phyloP scores from a whole-genome alignment of 305 asterid species.

The Solanum aculeatissimum region DNA sequence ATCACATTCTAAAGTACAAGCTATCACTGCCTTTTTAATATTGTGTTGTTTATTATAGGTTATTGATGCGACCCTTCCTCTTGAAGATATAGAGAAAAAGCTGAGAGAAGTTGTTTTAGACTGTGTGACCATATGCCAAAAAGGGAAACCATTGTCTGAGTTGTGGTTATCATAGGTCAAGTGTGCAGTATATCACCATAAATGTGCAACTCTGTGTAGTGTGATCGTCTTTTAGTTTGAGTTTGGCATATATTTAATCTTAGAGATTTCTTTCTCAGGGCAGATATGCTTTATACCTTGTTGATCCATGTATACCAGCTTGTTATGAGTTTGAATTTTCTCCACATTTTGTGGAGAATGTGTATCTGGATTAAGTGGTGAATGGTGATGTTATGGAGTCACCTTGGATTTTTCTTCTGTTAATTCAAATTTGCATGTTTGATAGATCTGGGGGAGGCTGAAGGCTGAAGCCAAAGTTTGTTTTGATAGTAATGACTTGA shows the following conservation, averaged over 20 bases:
- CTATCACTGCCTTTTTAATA: not conserved
- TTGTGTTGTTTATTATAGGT: not conserved
- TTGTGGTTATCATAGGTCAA: slow-evolving; percentile 11
- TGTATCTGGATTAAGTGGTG: not conserved
- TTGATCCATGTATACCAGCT: not conserved
- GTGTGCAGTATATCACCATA: not conserved
- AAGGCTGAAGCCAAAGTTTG: not conserved
- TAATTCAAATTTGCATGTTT: not conserved
- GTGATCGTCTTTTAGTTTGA: not conserved
- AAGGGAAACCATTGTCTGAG: slow-evolving; percentile 17
- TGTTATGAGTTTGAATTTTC: not conserved
- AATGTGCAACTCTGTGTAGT: not conserved
- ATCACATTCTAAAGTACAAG: not conserved
- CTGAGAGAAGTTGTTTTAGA: slow-evolving; percentile 7
- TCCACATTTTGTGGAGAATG: not conserved
- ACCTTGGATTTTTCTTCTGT: not conserved
- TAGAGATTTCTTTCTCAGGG: not conserved
- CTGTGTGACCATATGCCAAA: slow-evolving; percentile 5
- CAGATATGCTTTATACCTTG: not conserved
- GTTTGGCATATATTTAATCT: not conserved
- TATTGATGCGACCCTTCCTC: slow-evolving; percentile 18
- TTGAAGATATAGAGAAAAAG: slow-evolving; percentile 14
- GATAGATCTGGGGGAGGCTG: not conserved
- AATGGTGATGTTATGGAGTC: not conserved
- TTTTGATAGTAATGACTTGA: too few relatives aligned